Evolutionary conservation across 139 green algal species (phyloP).

Genomic region (Ulvella scutata): DNA sequence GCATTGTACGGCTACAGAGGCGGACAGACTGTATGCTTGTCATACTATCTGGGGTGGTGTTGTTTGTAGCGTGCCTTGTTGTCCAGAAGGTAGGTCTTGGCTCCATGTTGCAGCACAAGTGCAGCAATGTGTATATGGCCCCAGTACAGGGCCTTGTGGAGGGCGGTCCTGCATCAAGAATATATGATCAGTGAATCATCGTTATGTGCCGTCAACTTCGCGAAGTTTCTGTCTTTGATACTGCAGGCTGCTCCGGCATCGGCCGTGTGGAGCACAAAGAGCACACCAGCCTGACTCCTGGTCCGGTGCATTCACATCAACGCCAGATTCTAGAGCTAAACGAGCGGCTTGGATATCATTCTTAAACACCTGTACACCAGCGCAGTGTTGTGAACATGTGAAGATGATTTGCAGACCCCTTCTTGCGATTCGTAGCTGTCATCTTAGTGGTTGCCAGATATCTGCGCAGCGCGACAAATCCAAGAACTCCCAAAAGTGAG

Average conservation of each 20-base stretch:
- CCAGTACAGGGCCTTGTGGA: conserved; percentile 80
- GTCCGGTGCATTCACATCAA: not conserved
- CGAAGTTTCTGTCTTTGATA: not conserved
- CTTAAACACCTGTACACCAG: not conserved
- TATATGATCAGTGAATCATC: not conserved
- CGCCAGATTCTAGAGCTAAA: not conserved
- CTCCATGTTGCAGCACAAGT: conserved; percentile 41
- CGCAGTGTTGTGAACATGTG: too few species aligned
- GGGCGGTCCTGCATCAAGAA: conserved; percentile 30
- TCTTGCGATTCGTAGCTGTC: too few species aligned
- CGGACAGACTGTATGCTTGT: not conserved
- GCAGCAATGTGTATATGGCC: conserved; percentile 53
- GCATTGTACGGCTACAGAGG: not conserved
- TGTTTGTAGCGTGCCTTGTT: conserved; percentile 21
- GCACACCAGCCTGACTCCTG: not conserved
- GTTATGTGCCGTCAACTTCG: not conserved
- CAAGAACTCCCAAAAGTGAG: too few species aligned
- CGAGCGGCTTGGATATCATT: not conserved
- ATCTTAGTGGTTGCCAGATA: too few species aligned
- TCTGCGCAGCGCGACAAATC: too few species aligned
- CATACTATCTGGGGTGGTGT: not conserved
- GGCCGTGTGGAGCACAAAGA: not conserved
- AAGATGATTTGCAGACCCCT: too few species aligned
- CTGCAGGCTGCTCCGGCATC: not conserved
- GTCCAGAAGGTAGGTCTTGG: conserved; percentile 27